Evolutionary conservation across 352 stramenopile genomes (phyloP).

Genomic region (Phytopythium montanum): DNA sequence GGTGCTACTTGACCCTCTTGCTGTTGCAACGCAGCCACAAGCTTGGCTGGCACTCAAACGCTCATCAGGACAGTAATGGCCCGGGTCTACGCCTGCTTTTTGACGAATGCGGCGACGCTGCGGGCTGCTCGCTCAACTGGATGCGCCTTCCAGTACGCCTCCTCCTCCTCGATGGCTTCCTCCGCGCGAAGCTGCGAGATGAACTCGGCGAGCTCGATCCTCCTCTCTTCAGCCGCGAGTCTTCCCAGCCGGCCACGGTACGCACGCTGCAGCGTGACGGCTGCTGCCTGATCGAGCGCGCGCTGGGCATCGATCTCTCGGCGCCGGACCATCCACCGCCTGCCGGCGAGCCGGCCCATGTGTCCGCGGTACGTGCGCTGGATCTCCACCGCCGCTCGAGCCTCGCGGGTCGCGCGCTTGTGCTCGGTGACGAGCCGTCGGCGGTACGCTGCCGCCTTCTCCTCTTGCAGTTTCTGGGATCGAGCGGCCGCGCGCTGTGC

Average conservation of each 20-base stretch:
- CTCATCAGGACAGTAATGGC: background rate
- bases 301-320: constrained; percentile 84
- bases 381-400: constrained; percentile 47
- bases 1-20: background rate
- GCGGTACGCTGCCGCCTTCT: constrained; percentile 55
- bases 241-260: constrained; percentile 86
- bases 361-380: constrained; percentile 71
- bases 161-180: constrained; percentile 89
- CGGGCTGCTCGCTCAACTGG: constrained; percentile 47
- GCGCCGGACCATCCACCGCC: constrained; percentile 78
- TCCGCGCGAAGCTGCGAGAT: constrained; percentile 89
- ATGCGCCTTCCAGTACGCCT: constrained; percentile 66
- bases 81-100: constrained; percentile 40
- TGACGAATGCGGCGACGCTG: constrained; percentile 55
- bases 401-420: constrained; percentile 58
- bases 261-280: constrained; percentile 81
- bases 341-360: constrained; percentile 78
- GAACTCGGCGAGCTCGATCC: constrained; percentile 92
- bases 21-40: background rate
- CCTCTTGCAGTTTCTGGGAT: constrained; percentile 62
- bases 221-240: constrained; percentile 70
- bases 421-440: constrained; percentile 60
- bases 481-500: constrained; percentile 55
- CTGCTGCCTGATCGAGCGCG: constrained; percentile 69
- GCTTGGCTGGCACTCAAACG: background rate